Conservation (phyloP, 2,329 filamentous ascomycete genomes). For the Paracamarosporium sp. region DNA sequence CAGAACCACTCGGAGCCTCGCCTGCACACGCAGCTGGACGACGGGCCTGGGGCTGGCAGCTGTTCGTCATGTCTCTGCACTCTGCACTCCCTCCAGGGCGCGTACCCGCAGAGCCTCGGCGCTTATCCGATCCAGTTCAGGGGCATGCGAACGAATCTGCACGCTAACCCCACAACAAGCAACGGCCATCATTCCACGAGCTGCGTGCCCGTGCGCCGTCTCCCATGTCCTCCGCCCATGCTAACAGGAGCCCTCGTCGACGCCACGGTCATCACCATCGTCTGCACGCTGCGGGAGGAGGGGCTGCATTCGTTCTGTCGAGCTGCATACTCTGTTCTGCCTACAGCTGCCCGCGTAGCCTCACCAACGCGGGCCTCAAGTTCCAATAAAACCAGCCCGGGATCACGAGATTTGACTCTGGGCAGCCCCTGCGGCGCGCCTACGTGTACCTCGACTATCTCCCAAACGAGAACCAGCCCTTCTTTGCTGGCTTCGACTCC, state of each 20-base stretch:
- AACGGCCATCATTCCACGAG: constrained; percentile 19
- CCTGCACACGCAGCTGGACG: constrained; percentile 20
- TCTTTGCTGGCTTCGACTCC: constrained; percentile 53
- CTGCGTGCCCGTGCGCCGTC: constrained; percentile 15
- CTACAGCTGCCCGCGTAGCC: constrained; percentile 2
- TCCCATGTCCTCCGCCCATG: constrained; percentile 13
- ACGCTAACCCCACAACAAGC: constrained; percentile 33
- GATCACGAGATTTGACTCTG: constrained; percentile 12
- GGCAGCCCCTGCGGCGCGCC: constrained; percentile 14
- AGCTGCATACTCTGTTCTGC: not conserved
- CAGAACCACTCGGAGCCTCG: constrained; percentile 18
- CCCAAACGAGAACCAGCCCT: constrained; percentile 60
- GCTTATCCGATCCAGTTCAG: constrained; percentile 35
- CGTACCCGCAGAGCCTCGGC: constrained; percentile 29
- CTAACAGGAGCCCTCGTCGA: not conserved
- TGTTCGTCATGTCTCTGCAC: constrained; percentile 17
- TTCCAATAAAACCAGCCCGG: constrained; percentile 12
- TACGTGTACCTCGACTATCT: constrained; percentile 36
- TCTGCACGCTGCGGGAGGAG: not conserved
- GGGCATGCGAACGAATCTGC: constrained; percentile 20
- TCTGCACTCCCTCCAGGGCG: constrained; percentile 22
- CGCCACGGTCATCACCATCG: too few species aligned
- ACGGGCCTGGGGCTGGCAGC: constrained; percentile 26
- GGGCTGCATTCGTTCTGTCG: too few species aligned
- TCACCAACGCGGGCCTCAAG: not conserved